Evolutionary conservation across 192 early-diverging fungal genomes (phyloP), one percentile per base, ranked within the genome.

Genomic region (Piromyces finnis): DNA sequence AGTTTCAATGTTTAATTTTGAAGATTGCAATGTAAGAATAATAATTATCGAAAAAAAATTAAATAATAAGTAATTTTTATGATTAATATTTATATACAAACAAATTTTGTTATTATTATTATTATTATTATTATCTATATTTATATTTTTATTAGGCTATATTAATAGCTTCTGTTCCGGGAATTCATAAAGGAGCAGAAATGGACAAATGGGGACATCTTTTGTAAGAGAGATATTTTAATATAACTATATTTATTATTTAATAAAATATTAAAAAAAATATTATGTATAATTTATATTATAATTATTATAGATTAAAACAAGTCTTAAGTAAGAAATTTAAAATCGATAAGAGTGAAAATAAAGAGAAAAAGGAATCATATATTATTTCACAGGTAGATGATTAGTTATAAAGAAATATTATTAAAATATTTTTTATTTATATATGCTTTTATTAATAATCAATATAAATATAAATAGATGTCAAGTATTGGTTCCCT

Each of bases 401-500:
- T 32, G 3, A 3, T n/a, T n/a, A n/a, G n/a, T n/a, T n/a, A n/a
- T n/a, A n/a, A n/a, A n/a, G n/a, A n/a, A n/a, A n/a, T n/a, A n/a
- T n/a, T n/a, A n/a, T n/a, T n/a, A n/a, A n/a, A n/a, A n/a, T n/a
- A n/a, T n/a, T n/a, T n/a, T 32, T 32, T 32, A 32, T 32, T 32
- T 32, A 32, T 32, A 6, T 32, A 32, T 32, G n/a, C 9, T 32
- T 32, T 32, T 32, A 32, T 32, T 32, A 32, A 3, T 9, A 32
- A 32, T 32, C 3, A 32, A 32, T 32, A 32, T 32, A 32, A 32
- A 32, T 6, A 32, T 6, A 77, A 78, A 16, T 77, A 92, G 87
- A 89, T 88, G 68, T 92, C 92, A 7, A 90, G 88, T 77, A 85
- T 92, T 27, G 92, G 91, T 13, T 87, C 87, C 5, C 83, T 92